phyloP scores from a whole-genome alignment of 192 early-diverging fungal genomes.

The Piromyces finnis region DNA sequence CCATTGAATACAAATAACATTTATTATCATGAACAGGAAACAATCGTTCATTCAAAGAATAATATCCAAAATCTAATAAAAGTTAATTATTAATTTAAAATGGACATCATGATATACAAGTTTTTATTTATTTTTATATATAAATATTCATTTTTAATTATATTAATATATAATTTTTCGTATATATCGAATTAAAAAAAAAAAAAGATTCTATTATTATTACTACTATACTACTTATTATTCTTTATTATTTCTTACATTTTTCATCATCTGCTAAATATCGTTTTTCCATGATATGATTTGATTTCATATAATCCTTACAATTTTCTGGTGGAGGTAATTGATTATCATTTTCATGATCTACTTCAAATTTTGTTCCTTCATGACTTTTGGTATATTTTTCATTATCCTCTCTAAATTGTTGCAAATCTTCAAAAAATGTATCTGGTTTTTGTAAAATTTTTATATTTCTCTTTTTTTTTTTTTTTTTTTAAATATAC shows the following conservation, averaged over 20 bases:
- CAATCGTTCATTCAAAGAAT: neutral
- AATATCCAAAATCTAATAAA: neutral
- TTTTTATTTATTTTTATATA: too few species aligned
- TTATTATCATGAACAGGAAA: neutral
- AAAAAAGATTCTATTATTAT: too few species aligned
- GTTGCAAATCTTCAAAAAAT: neutral
- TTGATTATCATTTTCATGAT: neutral
- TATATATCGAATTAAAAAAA: too few species aligned
- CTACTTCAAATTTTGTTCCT: neutral
- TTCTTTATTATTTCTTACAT: too few species aligned
- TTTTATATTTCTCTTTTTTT: neutral
- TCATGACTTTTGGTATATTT: neutral
- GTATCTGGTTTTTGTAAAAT: neutral
- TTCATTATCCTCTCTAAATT: neutral
- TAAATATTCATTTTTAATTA: too few species aligned
- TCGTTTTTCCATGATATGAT: neutral
- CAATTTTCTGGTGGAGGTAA: neutral
- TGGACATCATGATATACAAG: too few species aligned
- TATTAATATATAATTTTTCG: too few species aligned
- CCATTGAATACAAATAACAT: neutral
- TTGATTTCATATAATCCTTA: neutral
- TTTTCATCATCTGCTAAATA: neutral
- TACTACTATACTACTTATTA: too few species aligned
- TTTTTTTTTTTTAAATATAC: too few species aligned
- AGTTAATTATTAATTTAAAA: too few species aligned